These are phyloP conservation scores for Apophysomyces variabilis DNA, from an alignment of 371 early-diverging fungal species.

Conservation along the genomic window DNA sequence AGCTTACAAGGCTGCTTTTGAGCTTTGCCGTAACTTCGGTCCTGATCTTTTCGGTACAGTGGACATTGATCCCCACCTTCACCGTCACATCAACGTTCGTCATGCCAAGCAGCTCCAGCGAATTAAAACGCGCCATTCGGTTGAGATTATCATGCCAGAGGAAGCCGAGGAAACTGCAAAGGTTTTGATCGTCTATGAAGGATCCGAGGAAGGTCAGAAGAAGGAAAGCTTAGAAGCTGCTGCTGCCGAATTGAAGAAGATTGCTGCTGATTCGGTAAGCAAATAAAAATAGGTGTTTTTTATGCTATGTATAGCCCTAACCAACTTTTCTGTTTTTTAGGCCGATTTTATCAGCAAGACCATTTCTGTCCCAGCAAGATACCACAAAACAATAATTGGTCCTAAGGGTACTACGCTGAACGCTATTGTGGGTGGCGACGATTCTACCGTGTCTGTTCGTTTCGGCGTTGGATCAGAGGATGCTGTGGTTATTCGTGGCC, in stretches of 20 bases:
- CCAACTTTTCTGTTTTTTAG: constrained; percentile 23
- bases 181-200: constrained; percentile 75
- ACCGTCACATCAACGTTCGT: constrained; percentile 78
- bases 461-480: constrained; percentile 67
- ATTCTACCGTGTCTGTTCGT: constrained; percentile 69
- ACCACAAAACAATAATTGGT: constrained; percentile 81
- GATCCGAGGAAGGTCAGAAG: constrained; percentile 56
- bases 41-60: constrained; percentile 72
- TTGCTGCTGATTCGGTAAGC: constrained; percentile 55
- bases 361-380: constrained; percentile 69
- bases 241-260: constrained; percentile 69
- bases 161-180: constrained; percentile 62
- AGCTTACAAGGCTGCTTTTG: constrained; percentile 53
- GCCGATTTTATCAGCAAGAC: constrained; percentile 72
- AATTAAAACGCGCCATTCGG: constrained; percentile 63
- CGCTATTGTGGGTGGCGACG: constrained; percentile 54
- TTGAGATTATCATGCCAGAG: constrained; percentile 77
- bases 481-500: constrained; percentile 82
- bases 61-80: constrained; percentile 79
- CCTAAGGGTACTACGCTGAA: constrained; percentile 77
- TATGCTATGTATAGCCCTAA: background rate
- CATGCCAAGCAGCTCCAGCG: constrained; percentile 80
- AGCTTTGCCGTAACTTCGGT: constrained; percentile 37
- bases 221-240: constrained; percentile 70
- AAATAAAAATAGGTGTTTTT: background rate